Conservation (phyloP, 768 basidiomycete genomes). For the Trametes cingulata region DNA sequence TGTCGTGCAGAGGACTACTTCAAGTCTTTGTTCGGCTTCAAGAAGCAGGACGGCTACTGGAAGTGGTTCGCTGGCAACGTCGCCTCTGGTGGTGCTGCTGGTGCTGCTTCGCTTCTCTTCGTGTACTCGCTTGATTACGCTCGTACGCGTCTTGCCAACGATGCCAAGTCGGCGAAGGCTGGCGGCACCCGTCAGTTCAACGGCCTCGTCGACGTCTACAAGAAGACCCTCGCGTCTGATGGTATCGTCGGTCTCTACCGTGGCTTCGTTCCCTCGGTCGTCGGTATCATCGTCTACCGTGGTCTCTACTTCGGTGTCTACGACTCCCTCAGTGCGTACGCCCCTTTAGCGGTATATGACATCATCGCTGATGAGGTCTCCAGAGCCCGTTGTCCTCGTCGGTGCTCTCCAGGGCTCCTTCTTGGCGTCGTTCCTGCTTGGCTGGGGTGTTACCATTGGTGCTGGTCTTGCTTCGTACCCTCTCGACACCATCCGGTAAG, state of each 20-base stretch:
- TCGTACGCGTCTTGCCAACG: conserved; percentile 98
- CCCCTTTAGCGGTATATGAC: conserved; percentile 20
- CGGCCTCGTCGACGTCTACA: conserved; percentile 96
- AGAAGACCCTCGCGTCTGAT: conserved; percentile 95
- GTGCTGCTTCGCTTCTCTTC: conserved; percentile 97
- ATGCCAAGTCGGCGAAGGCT: conserved; percentile 93
- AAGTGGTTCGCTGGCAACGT: conserved; percentile 98
- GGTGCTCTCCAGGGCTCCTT: conserved; percentile 95
- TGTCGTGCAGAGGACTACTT: conserved; percentile 84
- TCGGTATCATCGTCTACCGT: conserved; percentile 99
- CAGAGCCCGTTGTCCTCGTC: conserved; percentile 96
- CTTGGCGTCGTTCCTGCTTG: conserved; percentile 94
- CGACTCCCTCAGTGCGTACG: conserved; percentile 80
- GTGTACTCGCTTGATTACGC: conserved; percentile 99
- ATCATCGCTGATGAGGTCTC: conserved; percentile 22
- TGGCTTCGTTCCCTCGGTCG: conserved; percentile 98
- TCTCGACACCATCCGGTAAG: conserved; percentile 86
- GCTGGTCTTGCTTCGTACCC: conserved; percentile 99
- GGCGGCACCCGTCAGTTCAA: conserved; percentile 98
- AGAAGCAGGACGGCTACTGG: conserved; percentile 97
- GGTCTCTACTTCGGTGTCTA: conserved; percentile 99
- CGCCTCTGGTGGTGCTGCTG: conserved; percentile 98
- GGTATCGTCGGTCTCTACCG: conserved; percentile 99
- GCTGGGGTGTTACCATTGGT: conserved; percentile 99
- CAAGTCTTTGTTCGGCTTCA: conserved; percentile 98